Percentiles rank a stretch among this genome's conserved stretches.
phyloP scores from a whole-genome alignment of 2,329 filamentous ascomycete genomes.

The Exophiala xenobiotica region DNA sequence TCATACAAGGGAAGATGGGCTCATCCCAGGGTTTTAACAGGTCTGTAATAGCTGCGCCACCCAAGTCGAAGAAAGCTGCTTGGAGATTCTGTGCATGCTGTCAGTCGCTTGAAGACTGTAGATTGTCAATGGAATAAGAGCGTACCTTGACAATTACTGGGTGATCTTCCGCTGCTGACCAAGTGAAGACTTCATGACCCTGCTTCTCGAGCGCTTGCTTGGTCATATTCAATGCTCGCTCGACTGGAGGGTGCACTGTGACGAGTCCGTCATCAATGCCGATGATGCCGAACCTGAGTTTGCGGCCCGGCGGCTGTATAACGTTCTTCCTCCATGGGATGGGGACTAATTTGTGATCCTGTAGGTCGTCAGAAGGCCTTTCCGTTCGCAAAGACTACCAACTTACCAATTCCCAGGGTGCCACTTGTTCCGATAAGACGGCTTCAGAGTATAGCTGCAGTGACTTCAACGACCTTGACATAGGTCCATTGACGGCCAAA shows the following conservation, averaged over 20 bases:
- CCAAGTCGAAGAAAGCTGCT: constrained; percentile 31
- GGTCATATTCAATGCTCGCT: constrained; percentile 37
- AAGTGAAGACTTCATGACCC: constrained; percentile 40
- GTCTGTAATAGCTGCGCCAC: constrained; percentile 32
- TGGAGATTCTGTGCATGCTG: constrained; percentile 32
- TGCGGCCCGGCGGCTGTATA: constrained; percentile 37
- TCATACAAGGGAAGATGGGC: constrained; percentile 31
- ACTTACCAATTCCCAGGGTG: constrained; percentile 35
- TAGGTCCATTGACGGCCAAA: constrained; percentile 40
- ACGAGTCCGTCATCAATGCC: constrained; percentile 38
- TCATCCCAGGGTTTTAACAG: constrained; percentile 31
- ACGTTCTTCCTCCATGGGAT: constrained; percentile 40
- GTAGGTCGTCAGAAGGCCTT: background rate
- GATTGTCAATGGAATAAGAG: background rate
- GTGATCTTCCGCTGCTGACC: constrained; percentile 36
- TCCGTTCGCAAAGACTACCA: background rate
- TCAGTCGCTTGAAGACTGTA: background rate
- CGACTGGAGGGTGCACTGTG: constrained; percentile 40
- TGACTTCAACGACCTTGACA: constrained; percentile 37
- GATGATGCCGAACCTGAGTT: constrained; percentile 41
- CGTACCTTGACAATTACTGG: constrained; percentile 31
- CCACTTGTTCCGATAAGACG: constrained; percentile 34
- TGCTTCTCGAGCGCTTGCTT: constrained; percentile 36
- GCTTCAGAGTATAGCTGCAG: constrained; percentile 40
- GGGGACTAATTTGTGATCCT: constrained; percentile 40